Evolutionary conservation across 495 filamentous ascomycete genomes (phyloP), one percentile per base, ranked within the genome.

Genomic region (Aspergillus incahuasiensis): DNA sequence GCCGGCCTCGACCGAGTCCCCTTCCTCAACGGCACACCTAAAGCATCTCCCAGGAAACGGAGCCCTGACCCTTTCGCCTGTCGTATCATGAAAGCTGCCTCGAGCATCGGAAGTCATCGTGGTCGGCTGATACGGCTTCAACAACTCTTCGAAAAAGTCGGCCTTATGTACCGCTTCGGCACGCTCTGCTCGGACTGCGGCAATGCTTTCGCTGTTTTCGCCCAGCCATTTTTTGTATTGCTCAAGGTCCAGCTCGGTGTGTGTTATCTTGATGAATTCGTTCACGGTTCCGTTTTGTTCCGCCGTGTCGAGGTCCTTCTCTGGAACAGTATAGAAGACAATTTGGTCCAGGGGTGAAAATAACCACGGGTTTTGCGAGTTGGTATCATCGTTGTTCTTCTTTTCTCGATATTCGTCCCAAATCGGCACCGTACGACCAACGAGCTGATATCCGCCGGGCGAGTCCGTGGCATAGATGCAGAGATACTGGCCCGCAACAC

Each of bases 401-500:
- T 5, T 12, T 19, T 48, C 47, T 1, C 47, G 47, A 20, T 39
- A 50, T 13, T 39, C 47, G 15, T 50, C 32, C 47, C 47, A 50
- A 21, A 50, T 50, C 6, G 76, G 77, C 12, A 82, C 69, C 6
- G 79, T 82, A 6, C 74, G 58, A 0, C 74, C 80, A 3, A 75
- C 68, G 48, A 80, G 68, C 65, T 76, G 73, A 55, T 80, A 81
- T 1, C 80, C 80, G 4, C 80, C 80, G 0, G 79, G 79, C 4
- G 66, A 67, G 51, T 81, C 79, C 3, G 79, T 74, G 6, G 78
- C 75, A 52, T 83, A 83, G 18, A 83, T 64, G 12, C 68, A 68
- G 58, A 79, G 71, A 57, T 74, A 75, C 4, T 63, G 67, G 12
- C 80, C 79, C 6, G 78, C 80, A 65, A 77, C 75, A 12, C 63